Base-by-base conservation (phyloP, 225 moss, liverwort and hornwort species). In the Anthoceros angustus region DNA sequence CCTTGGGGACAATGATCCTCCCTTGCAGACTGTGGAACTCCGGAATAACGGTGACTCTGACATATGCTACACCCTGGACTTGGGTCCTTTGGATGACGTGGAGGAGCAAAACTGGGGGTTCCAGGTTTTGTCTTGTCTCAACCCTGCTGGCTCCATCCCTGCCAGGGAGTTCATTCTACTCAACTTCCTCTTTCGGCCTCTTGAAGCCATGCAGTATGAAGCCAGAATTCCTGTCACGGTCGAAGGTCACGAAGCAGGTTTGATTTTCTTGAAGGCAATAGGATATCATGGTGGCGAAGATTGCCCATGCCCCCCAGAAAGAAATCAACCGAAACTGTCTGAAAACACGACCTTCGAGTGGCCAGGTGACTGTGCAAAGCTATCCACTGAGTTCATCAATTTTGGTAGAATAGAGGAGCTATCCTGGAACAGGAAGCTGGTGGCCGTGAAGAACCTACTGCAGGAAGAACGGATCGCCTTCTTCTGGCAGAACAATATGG, bases 171-270 rank as follows among this genome's bases (percentile, higher is more conserved):
- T 86, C 6, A 69, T 91, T 66, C 71, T 95, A 69, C 80, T 95
- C 42, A 85, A 86, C 23, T 90, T 90, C 88, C 77, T 87, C 42
- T 95, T 95, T 66, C 91, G 86, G 45, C 95, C 95, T 43, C 71
- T 95, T 40, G 85, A 95, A 75, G 72, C 88, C 12, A 88, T 79
- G 68, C 68, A 60, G 41, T 95, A 95, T 64, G 62, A 77, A 15
- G 77, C 80, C 61, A 70, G 72, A 42, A 72, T 91, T 6, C 66
- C 72, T 5, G 69, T 91, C 23, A 63, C 72, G 2, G 79, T 95
- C 23, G 72, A 71, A 11, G 39, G 70, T 25, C 86, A 86, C 23
- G 79, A 86, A 73, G 83, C 83, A 2, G 76, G 77, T 61, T 23
- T 75, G 42, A 64, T 95, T 18, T 72, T 62, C 20, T 68, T 95